Evolutionary conservation across 78 protist genomes (phyloP).

Genomic region (Dictyostelium capitatum): DNA sequence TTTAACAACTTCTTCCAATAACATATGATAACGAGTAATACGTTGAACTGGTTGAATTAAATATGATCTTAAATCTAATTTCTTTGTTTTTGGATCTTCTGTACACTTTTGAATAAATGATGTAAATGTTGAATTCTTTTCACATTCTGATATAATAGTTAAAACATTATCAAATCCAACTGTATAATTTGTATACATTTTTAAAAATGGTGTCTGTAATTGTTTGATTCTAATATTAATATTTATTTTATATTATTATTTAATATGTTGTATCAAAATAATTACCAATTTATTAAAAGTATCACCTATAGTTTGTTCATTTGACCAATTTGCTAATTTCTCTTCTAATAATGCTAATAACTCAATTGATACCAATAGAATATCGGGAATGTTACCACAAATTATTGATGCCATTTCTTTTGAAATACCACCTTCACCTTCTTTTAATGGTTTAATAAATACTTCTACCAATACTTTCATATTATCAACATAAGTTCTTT

Average conservation of each 20-base stretch:
- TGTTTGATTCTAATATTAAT: too few relatives aligned
- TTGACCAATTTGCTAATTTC: conserved; percentile 57
- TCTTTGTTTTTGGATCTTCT: conserved; percentile 73
- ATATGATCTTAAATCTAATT: conserved; percentile 77
- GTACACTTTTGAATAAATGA: conserved; percentile 67
- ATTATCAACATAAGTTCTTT: conserved; percentile 72
- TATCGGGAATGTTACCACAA: conserved; percentile 56
- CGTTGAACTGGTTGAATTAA: conserved; percentile 84
- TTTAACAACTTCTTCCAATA: conserved; percentile 75
- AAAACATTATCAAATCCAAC: conserved; percentile 69
- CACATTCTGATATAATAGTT: conserved; percentile 33
- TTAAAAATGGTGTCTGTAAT: conserved; percentile 56
- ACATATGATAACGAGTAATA: conserved; percentile 84
- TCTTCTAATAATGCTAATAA: conserved; percentile 33
- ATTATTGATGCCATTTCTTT: conserved; percentile 32
- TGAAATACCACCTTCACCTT: conserved; percentile 65
- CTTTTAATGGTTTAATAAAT: conserved; percentile 59
- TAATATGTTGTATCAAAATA: neutral
- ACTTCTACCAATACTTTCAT: conserved; percentile 71
- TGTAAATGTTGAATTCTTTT: conserved; percentile 55
- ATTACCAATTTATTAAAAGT: conserved; percentile 24
- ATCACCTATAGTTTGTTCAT: conserved; percentile 62
- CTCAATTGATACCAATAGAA: conserved; percentile 37
- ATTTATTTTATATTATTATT: neutral
- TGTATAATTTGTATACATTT: conserved; percentile 75